Evolutionary conservation across 2,329 filamentous ascomycete genomes (phyloP).

Genomic region (Elsinoe perseae): DNA sequence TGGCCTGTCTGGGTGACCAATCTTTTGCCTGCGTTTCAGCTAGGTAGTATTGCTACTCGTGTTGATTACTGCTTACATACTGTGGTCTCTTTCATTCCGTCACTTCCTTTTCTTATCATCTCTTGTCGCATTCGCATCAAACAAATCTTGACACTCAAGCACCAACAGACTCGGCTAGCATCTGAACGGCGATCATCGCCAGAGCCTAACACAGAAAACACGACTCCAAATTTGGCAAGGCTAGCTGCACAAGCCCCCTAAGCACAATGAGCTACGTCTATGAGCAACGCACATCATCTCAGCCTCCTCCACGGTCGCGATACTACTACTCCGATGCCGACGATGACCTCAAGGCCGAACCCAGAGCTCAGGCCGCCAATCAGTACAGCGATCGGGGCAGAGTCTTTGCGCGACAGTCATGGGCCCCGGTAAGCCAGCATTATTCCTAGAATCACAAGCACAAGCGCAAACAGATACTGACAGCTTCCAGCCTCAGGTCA

Average conservation of each 20-base stretch:
- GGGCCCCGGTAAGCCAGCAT: slow-evolving; percentile 8
- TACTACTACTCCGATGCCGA: slow-evolving; percentile 15
- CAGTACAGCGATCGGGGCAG: slow-evolving; percentile 14
- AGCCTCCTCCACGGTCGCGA: slow-evolving; percentile 5
- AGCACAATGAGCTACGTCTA: slow-evolving; percentile 12
- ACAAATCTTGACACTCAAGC: not conserved
- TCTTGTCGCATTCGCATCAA: not conserved
- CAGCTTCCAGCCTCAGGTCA: not conserved
- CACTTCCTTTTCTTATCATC: not conserved
- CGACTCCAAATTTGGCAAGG: not conserved
- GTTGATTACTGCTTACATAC: not conserved
- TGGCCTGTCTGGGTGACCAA: not conserved
- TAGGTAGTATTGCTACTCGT: slow-evolving; percentile 1
- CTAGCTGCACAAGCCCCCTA: not conserved
- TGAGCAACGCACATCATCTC: slow-evolving; percentile 17
- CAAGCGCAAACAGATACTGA: not conserved
- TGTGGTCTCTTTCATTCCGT: slow-evolving; percentile 5
- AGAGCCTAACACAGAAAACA: not conserved
- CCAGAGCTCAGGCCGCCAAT: not conserved
- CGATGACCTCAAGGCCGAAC: not conserved
- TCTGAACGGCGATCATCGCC: not conserved
- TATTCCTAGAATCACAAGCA: not conserved
- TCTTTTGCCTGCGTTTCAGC: slow-evolving; percentile 14
- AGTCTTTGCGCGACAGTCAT: slow-evolving; percentile 2
- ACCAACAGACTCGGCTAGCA: not conserved